These are phyloP conservation scores for Trypanosoma grayi DNA, from an alignment of 208 protist genomes.

Conservation along the genomic window DNA sequence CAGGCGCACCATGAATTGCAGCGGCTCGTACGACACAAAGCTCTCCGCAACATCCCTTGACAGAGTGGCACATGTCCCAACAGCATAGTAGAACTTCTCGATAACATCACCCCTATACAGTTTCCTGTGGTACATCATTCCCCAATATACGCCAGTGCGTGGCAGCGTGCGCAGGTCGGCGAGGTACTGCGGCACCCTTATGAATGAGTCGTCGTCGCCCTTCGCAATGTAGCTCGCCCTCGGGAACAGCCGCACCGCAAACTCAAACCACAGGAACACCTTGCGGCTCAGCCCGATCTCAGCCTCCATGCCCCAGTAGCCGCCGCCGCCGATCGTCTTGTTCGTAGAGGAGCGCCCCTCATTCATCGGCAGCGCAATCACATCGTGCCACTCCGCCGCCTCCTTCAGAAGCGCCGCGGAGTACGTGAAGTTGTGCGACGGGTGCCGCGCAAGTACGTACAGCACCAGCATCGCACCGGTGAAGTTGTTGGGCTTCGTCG, in stretches of 20 bases:
- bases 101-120: not conserved
- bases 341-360: constrained; percentile 21
- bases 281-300: constrained; percentile 30
- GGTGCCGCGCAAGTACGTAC: constrained; percentile 12
- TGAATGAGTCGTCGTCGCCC: constrained; percentile 42
- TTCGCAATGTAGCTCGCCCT: constrained; percentile 37
- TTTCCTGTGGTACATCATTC: not conserved
- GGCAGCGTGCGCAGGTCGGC: constrained; percentile 24
- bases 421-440: constrained; percentile 10
- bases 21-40: constrained; percentile 10
- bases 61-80: constrained; percentile 2
- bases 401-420: constrained; percentile 32
- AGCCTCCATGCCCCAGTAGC: constrained; percentile 6
- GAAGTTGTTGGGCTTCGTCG: constrained; percentile 29
- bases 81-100: not conserved
- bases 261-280: constrained; percentile 31
- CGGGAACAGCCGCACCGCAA: constrained; percentile 31
- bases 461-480: constrained; percentile 23
- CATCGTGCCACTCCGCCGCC: constrained; percentile 33
- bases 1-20: not conserved
- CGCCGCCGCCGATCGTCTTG: not conserved
- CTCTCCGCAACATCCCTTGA: constrained; percentile 2
- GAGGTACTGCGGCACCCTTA: constrained; percentile 45
- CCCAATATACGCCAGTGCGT: constrained; percentile 7
- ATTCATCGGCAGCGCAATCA: constrained; percentile 31